A percentile compares a stretch with the other conserved stretches of the same genome.
phyloP scores from a whole-genome alignment of 2,329 filamentous ascomycete species.

The Cercospora sesami region DNA sequence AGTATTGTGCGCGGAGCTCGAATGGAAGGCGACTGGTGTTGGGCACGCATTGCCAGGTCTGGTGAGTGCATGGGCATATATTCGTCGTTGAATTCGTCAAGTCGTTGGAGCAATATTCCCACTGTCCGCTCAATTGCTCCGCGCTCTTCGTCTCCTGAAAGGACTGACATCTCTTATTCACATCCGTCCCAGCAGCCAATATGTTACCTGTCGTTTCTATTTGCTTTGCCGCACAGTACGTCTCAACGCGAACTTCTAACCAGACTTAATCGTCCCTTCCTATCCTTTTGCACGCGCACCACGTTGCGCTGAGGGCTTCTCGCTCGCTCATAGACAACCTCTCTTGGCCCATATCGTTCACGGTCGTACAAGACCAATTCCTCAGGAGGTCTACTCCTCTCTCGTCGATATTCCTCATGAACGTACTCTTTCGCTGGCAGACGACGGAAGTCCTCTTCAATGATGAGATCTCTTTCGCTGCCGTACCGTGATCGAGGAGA shows the following conservation, averaged over 20 bases:
- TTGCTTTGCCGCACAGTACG: background rate
- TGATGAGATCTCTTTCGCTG: background rate
- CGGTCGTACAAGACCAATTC: constrained; percentile 45
- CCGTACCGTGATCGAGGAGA: background rate
- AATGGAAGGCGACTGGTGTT: background rate
- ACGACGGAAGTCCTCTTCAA: constrained; percentile 9
- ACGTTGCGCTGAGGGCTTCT: constrained; percentile 53
- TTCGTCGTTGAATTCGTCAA: background rate
- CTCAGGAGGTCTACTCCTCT: background rate
- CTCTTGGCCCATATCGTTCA: constrained; percentile 60
- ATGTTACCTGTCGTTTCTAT: background rate
- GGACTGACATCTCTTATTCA: background rate
- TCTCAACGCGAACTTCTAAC: constrained; percentile 69
- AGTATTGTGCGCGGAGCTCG: background rate
- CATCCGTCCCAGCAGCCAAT: background rate
- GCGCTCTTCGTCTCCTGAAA: background rate
- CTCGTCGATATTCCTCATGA: constrained; percentile 45
- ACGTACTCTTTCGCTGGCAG: constrained; percentile 51
- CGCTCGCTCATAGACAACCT: constrained; percentile 47
- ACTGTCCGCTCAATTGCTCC: background rate
- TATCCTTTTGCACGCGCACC: constrained; percentile 78
- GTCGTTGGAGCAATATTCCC: background rate
- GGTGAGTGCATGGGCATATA: background rate
- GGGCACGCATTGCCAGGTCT: background rate
- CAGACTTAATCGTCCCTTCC: constrained; percentile 93